phyloP scores from a whole-genome alignment of 805 yeast species.

The Jamesozyma spencerorum region DNA sequence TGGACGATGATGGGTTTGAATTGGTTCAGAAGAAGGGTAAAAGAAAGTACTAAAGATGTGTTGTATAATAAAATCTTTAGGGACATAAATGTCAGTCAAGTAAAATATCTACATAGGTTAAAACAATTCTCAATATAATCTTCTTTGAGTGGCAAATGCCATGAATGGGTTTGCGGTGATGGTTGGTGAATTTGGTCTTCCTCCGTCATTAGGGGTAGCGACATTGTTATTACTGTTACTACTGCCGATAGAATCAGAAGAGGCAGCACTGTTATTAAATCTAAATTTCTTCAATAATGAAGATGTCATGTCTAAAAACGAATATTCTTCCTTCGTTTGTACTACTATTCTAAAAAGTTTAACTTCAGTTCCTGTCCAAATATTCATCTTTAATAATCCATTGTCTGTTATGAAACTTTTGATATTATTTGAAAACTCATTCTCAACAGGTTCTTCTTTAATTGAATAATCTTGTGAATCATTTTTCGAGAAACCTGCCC shows the following conservation, averaged over 20 bases:
- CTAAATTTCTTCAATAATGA: conserved; percentile 32
- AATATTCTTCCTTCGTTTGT: conserved; percentile 32
- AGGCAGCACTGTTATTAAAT: conserved; percentile 13
- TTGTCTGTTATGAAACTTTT: conserved; percentile 20
- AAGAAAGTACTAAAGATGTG: conserved; percentile 32
- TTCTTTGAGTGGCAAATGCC: conserved; percentile 6
- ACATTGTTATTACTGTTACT: not conserved
- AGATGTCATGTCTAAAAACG: conserved; percentile 35
- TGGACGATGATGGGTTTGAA: conserved; percentile 94
- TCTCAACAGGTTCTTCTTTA: conserved; percentile 11
- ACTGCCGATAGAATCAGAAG: conserved; percentile 11
- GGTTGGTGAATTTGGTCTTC: conserved; percentile 3
- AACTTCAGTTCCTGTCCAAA: conserved; percentile 45
- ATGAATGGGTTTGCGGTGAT: conserved; percentile 2
- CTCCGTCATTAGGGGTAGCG: not conserved
- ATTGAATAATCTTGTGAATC: conserved; percentile 12
- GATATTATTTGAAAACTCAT: conserved; percentile 5
- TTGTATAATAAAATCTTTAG: too few relatives aligned
- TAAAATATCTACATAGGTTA: not conserved
- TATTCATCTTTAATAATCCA: conserved; percentile 33
- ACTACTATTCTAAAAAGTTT: conserved; percentile 42
- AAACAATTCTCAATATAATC: not conserved
- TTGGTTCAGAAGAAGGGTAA: conserved; percentile 69
- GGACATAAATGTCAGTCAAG: too few relatives aligned
- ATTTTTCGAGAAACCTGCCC: conserved; percentile 28